Base-by-base conservation (phyloP, 345 rosid species). In the Litchi chinensis region DNA sequence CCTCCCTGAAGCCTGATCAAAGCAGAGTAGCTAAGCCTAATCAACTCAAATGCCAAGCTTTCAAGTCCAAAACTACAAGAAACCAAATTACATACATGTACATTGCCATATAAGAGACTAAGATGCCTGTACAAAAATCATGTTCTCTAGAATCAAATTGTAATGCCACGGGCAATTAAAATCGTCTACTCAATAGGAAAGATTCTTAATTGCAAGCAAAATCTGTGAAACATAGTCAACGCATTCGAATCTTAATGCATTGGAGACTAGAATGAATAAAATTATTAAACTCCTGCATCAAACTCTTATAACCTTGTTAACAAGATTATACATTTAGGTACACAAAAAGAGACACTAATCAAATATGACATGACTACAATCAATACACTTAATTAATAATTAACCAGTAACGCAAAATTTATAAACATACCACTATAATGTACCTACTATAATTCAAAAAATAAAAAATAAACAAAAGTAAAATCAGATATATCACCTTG, bases 1-100 rank as follows among this genome's bases (percentile, higher is more conserved):
- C 65, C 76, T 76, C 5, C 92, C 95, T 70, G 85, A 82, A 46
- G 77, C 89, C 98, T 94, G 80, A 70, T 75, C 56, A 4, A 50
- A 50, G 5, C 19, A 50, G 56, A 50, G 37, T 50, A 13, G 56
- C 56, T 50, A 3, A 50, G 56, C 15, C 19, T 50, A 5, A 54
- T 54, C 59, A 16, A 54, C 59, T 16, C 16, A 54, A 54, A 54
- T 54, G 21, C 59, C 18, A 54, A 15, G n/a, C 16, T 54, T 54
- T 54, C 59, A 54, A 54, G 2, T 16, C 18, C 59, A 54, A 54
- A 54, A 16, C 59, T 54, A 46, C 11, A 46, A 46, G 50, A 41
- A 41, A 41, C 8, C 44, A 41, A 41, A 41, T 41, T 5, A 41
- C 9, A 41, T 41, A 41, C 9, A 13, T 15, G 15, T 15, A 50